phyloP scores from a whole-genome alignment of 1,284 basidiomycete genomes.

The Fistulinella cinereoalba region DNA sequence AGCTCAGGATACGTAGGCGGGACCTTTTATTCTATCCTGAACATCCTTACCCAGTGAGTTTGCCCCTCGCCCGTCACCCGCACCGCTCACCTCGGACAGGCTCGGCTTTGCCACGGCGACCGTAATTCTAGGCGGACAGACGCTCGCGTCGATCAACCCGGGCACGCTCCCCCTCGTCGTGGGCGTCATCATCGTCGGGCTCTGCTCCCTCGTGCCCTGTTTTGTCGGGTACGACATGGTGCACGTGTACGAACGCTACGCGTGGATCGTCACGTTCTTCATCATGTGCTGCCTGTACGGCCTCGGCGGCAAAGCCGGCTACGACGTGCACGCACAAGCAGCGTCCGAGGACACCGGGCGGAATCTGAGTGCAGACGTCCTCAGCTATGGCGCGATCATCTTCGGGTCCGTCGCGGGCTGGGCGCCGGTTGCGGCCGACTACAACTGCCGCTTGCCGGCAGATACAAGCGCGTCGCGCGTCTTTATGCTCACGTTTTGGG shows the following conservation, averaged over 20 bases:
- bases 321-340: constrained; percentile 46
- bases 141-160: constrained; percentile 42
- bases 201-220: constrained; percentile 48
- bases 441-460: constrained; percentile 51
- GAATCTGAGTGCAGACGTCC: constrained; percentile 44
- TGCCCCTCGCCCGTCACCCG: not conserved
- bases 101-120: constrained; percentile 46
- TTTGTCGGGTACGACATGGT: constrained; percentile 52
- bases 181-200: constrained; percentile 41
- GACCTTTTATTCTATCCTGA: constrained; percentile 55
- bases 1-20: constrained; percentile 57
- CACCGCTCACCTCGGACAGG: constrained; percentile 28
- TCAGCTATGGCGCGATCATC: constrained; percentile 58
- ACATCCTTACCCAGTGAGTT: constrained; percentile 53
- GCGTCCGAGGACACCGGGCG: constrained; percentile 45
- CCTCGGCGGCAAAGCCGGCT: constrained; percentile 50
- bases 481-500: constrained; percentile 55
- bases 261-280: constrained; percentile 56
- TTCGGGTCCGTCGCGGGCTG: constrained; percentile 44
- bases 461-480: constrained; percentile 45
- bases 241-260: constrained; percentile 59
- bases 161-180: constrained; percentile 30
- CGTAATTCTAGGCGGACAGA: constrained; percentile 50
- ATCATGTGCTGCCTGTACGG: constrained; percentile 49
- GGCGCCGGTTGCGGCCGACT: constrained; percentile 53